A percentile compares a stretch with the other conserved stretches of the same genome.
Evolutionary conservation across 1,139 yeast genomes (phyloP).

Genomic region (Scheffersomyces insectosa): DNA sequence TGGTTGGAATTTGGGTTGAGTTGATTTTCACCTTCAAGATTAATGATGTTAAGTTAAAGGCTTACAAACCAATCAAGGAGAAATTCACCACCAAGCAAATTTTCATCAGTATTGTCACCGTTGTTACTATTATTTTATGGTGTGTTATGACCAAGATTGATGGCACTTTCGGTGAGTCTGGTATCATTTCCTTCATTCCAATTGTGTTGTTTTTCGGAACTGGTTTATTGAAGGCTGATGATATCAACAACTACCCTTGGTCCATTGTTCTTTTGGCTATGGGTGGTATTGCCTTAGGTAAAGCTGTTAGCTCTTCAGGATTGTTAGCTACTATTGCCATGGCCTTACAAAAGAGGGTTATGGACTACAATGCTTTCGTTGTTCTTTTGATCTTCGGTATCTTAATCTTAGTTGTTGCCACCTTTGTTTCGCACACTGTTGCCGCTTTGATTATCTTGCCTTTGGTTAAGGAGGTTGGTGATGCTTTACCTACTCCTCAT

Average conservation of each 20-base stretch:
- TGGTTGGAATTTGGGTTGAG: slow-evolving; percentile 70
- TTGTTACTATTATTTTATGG: slow-evolving; percentile 79
- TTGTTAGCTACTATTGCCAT: slow-evolving; percentile 74
- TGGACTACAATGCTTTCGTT: slow-evolving; percentile 63
- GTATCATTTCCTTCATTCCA: slow-evolving; percentile 84
- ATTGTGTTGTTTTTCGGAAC: slow-evolving; percentile 84
- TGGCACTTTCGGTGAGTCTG: slow-evolving; percentile 81
- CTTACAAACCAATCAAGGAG: slow-evolving; percentile 68
- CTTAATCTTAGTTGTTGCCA: slow-evolving; percentile 78
- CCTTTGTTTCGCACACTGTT: slow-evolving; percentile 93
- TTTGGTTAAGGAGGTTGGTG: slow-evolving; percentile 83
- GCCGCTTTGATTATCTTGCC: slow-evolving; percentile 93
- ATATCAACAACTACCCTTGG: slow-evolving; percentile 93
- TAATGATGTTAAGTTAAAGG: slow-evolving; percentile 42
- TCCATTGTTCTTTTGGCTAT: slow-evolving; percentile 88
- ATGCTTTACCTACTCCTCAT: slow-evolving; percentile 67
- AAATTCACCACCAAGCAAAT: slow-evolving; percentile 71
- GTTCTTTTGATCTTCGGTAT: slow-evolving; percentile 76
- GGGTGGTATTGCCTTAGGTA: slow-evolving; percentile 96
- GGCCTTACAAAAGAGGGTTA: slow-evolving; percentile 60
- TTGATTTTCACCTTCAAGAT: slow-evolving; percentile 69
- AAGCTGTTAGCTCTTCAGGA: slow-evolving; percentile 88
- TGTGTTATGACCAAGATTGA: slow-evolving; percentile 71
- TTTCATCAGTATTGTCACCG: slow-evolving; percentile 65
- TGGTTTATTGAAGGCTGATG: slow-evolving; percentile 79